phyloP scores from a whole-genome alignment of 1,284 basidiomycete genomes.

The Cryptococcus floricola region DNA sequence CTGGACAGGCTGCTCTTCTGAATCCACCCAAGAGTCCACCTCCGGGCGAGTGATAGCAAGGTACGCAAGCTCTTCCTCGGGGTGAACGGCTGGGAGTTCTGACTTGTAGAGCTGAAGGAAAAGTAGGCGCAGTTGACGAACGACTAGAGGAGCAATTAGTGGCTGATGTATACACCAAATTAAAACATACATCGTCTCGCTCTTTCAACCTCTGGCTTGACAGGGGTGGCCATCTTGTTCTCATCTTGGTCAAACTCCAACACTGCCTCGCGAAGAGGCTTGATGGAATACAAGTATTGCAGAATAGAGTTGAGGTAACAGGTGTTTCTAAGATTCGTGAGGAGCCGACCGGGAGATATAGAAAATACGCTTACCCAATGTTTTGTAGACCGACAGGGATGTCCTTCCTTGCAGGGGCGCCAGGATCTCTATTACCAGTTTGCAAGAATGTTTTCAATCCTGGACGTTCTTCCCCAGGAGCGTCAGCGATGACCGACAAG shows the following conservation, averaged over 20 bases:
- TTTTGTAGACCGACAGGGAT: conserved; percentile 48
- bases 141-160: conserved; percentile 27
- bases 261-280: conserved; percentile 44
- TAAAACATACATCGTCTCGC: conserved; percentile 39
- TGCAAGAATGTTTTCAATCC: conserved; percentile 31
- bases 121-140: conserved; percentile 36
- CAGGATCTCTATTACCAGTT: conserved; percentile 26
- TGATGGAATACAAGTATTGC: conserved; percentile 47
- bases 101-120: conserved; percentile 43
- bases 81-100: conserved; percentile 35
- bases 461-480: conserved; percentile 36
- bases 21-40: conserved; percentile 26
- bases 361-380: conserved; percentile 38
- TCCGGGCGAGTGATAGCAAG: conserved; percentile 45
- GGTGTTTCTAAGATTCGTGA: conserved; percentile 33
- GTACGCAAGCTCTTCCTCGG: conserved; percentile 46
- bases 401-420: conserved; percentile 30
- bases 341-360: background rate
- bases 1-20: background rate
- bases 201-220: conserved; percentile 34
- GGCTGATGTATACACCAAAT: background rate
- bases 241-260: conserved; percentile 31
- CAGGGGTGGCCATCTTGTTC: background rate
- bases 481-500: conserved; percentile 38
- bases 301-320: conserved; percentile 49